Evolutionary conservation across 441 rosid species (phyloP).

Genomic region (Rhodomyrtus psidioides): DNA sequence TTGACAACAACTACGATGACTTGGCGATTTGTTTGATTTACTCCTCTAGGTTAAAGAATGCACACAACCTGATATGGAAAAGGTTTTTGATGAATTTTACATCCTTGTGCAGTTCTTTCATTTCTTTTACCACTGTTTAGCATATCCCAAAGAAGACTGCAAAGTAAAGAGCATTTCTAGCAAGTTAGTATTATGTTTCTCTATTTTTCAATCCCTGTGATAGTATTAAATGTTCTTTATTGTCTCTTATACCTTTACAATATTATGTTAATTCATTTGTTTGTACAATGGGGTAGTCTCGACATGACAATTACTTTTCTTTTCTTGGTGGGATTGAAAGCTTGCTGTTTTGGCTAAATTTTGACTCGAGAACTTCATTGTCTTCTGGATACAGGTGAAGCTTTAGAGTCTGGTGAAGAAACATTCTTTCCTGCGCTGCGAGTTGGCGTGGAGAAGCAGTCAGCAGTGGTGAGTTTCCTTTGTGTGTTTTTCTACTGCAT

Average conservation of each 20-base stretch:
- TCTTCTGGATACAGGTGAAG: constrained; percentile 56
- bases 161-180: too few relatives aligned
- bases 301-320: not conserved
- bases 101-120: not conserved
- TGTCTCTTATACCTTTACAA: not conserved
- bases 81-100: not conserved
- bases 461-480: constrained; percentile 59
- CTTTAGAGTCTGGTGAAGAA: constrained; percentile 70
- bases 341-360: not conserved
- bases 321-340: not conserved
- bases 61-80: not conserved
- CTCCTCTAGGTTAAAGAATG: not conserved
- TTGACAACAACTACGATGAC: not conserved
- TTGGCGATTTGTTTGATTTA: not conserved
- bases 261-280: not conserved
- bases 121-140: not conserved
- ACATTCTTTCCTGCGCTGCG: constrained; percentile 76
- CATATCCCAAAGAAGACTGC: not conserved
- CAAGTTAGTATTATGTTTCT: constrained; percentile 30
- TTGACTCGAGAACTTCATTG: not conserved
- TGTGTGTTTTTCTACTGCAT: not conserved
- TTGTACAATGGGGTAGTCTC: not conserved
- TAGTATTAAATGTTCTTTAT: not conserved
- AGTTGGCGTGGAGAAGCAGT: constrained; percentile 55
- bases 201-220: not conserved